Percentiles rank a stretch among this genome's conserved stretches.
These are phyloP conservation scores for Leucogyrophana mollusca DNA, from an alignment of 768 basidiomycete genomes.

Conservation along the genomic window DNA sequence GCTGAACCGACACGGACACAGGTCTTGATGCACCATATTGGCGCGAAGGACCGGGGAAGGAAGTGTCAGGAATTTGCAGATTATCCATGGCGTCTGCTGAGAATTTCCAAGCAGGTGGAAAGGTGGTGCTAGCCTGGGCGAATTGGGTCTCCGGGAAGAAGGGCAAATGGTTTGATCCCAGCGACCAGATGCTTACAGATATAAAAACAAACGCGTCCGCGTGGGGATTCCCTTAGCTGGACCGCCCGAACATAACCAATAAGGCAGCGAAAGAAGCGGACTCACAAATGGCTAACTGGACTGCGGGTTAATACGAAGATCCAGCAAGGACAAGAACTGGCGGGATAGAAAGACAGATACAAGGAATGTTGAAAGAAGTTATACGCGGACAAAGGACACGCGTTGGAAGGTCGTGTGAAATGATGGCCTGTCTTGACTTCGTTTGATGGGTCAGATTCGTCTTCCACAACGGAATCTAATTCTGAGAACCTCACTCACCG, in stretches of 20 bases:
- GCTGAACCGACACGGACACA: constrained; percentile 56
- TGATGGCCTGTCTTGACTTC: constrained; percentile 15
- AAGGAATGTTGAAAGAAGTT: constrained; percentile 16
- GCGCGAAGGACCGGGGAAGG: constrained; percentile 46
- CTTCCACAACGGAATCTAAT: neutral
- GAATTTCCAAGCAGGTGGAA: constrained; percentile 1
- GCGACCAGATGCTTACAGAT: constrained; percentile 10
- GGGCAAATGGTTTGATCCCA: constrained; percentile 8
- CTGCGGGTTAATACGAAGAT: neutral
- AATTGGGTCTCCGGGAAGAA: constrained; percentile 6
- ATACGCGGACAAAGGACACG: constrained; percentile 16
- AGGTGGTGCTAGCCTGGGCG: constrained; percentile 1
- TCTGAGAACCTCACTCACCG: neutral
- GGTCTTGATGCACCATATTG: constrained; percentile 44
- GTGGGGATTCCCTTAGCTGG: constrained; percentile 14
- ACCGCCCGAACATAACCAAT: constrained; percentile 12
- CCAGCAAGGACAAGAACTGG: constrained; percentile 1
- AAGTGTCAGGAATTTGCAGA: constrained; percentile 45
- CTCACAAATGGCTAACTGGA: constrained; percentile 11
- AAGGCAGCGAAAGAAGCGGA: constrained; percentile 7
- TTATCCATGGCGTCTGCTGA: constrained; percentile 22
- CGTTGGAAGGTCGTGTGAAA: constrained; percentile 23
- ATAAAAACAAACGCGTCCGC: constrained; percentile 22
- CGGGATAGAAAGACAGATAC: constrained; percentile 5
- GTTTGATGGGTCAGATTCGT: constrained; percentile 1